Evolutionary conservation across 768 basidiomycete genomes (phyloP).

Genomic region (Mycena chlorophos): DNA sequence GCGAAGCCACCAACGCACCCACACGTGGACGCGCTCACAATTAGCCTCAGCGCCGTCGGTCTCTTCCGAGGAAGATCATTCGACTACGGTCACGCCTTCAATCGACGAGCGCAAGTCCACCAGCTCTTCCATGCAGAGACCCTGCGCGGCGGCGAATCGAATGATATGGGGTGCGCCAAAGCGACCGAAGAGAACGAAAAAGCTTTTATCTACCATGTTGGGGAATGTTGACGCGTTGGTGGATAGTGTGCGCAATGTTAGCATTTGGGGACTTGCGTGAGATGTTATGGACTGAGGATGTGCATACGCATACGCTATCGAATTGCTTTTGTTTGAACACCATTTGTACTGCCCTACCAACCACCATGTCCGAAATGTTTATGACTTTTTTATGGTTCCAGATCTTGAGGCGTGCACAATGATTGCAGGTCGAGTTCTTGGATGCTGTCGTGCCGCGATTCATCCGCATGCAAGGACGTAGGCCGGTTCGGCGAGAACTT

Average conservation of each 20-base stretch:
- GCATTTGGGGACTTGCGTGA: constrained; percentile 76
- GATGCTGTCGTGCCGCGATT: constrained; percentile 33
- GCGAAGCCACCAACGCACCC: constrained; percentile 1
- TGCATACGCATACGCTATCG: not conserved
- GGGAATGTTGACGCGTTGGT: constrained; percentile 92
- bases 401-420: constrained; percentile 52
- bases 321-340: not conserved
- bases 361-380: no score
- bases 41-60: constrained; percentile 5
- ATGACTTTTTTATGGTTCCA: no score
- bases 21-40: constrained; percentile 14
- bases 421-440: constrained; percentile 46
- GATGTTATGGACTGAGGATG: not conserved
- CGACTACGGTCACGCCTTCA: no score
- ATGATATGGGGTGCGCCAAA: constrained; percentile 30
- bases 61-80: constrained; percentile 4
- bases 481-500: constrained; percentile 73
- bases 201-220: constrained; percentile 74
- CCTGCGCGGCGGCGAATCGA: constrained; percentile 22
- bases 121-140: constrained; percentile 14
- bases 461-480: constrained; percentile 31
- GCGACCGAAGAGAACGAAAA: constrained; percentile 85
- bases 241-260: constrained; percentile 81
- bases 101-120: not conserved
- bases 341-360: no score